Percentiles rank a stretch among this genome's conserved stretches.
Conservation (phyloP, 169 alveolate species). For the Perkinsus chesapeaki region DNA sequence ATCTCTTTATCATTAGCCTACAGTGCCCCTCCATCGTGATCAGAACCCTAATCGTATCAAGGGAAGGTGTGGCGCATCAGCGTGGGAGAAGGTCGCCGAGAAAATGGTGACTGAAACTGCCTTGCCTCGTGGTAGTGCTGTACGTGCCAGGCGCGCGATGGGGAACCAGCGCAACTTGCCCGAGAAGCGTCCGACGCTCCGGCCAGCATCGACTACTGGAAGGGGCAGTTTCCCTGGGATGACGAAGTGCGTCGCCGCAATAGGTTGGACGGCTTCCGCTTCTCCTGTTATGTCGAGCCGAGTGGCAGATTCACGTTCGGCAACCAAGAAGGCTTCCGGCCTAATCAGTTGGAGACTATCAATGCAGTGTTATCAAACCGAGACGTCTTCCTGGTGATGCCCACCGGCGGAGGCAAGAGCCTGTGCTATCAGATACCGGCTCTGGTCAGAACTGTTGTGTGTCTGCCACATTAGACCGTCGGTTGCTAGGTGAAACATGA, state of each 20-base stretch:
- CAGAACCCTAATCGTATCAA: background rate
- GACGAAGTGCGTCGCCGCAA: background rate
- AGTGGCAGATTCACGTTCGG: conserved; percentile 22
- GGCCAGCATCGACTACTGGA: background rate
- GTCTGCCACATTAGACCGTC: too few relatives aligned
- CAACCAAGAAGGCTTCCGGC: conserved; percentile 51
- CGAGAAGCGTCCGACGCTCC: background rate
- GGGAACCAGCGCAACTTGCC: background rate
- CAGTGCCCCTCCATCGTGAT: background rate
- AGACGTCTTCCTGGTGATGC: conserved; percentile 90
- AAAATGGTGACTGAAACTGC: background rate
- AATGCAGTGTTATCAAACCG: conserved; percentile 76
- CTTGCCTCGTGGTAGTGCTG: background rate
- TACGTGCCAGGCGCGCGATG: background rate
- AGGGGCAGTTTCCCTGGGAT: background rate
- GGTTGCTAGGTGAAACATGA: background rate
- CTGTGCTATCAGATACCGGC: conserved; percentile 90
- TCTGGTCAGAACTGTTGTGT: conserved; percentile 49
- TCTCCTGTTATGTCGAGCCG: conserved; percentile 23
- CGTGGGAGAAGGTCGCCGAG: background rate
- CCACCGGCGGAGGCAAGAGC: conserved; percentile 98
- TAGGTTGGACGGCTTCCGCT: background rate
- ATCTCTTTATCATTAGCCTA: background rate
- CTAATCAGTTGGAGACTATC: conserved; percentile 81
- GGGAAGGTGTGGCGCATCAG: background rate